A percentile compares a stretch with the other conserved stretches of the same genome.
These are phyloP conservation scores for Aspergillus sclerotioniger DNA, from an alignment of 495 filamentous ascomycete species.

Conservation along the genomic window DNA sequence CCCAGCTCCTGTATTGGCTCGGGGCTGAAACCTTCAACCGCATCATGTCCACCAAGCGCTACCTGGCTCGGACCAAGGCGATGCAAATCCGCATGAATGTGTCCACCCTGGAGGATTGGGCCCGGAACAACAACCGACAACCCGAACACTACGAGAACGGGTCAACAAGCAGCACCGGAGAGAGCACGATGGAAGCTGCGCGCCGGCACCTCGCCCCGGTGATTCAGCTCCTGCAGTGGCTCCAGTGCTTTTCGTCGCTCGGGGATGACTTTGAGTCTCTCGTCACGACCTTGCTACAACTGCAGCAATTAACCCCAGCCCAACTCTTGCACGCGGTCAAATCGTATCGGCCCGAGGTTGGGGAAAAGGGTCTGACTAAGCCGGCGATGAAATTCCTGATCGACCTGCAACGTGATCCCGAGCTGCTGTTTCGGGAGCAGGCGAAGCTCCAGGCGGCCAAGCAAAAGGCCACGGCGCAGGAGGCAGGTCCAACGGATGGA, in stretches of 20 bases:
- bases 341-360: constrained; percentile 91
- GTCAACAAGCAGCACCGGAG: constrained; percentile 80
- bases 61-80: constrained; percentile 93
- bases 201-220: constrained; percentile 82
- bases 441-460: constrained; percentile 35
- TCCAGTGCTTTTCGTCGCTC: constrained; percentile 94
- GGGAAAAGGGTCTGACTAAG: constrained; percentile 86
- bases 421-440: constrained; percentile 37
- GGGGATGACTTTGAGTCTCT: constrained; percentile 90
- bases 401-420: constrained; percentile 69
- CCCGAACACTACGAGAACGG: constrained; percentile 96
- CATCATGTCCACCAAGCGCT: constrained; percentile 92
- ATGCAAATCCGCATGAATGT: constrained; percentile 99
- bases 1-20: constrained; percentile 95
- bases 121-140: constrained; percentile 83
- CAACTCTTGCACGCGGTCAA: constrained; percentile 92
- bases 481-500: constrained; percentile 20
- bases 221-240: constrained; percentile 94
- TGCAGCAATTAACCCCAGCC: constrained; percentile 77
- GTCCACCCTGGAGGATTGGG: constrained; percentile 94
- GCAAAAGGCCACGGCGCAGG: constrained; percentile 23
- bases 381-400: constrained; percentile 82
- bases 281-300: constrained; percentile 82
- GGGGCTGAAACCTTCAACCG: constrained; percentile 97
- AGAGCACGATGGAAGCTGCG: constrained; percentile 78